A percentile compares a stretch with the other conserved stretches of the same genome.
These are phyloP conservation scores for Suillus discolor DNA, from an alignment of 768 basidiomycete genomes.

Conservation along the genomic window DNA sequence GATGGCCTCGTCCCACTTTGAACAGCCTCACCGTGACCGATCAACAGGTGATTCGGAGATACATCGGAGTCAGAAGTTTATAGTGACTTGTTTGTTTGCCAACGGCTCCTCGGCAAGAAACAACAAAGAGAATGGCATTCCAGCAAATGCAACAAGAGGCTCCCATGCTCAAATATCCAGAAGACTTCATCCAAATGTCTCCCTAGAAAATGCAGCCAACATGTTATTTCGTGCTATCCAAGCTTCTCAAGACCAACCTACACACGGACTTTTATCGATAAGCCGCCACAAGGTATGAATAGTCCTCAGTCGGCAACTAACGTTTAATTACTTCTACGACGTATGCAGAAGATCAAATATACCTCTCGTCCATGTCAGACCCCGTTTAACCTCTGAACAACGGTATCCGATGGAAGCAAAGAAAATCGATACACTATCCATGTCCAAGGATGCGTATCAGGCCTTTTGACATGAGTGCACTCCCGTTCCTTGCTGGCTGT, in stretches of 20 bases:
- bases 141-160: constrained; percentile 59
- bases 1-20: constrained; percentile 30
- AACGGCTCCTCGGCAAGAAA: neutral
- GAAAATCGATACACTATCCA: constrained; percentile 55
- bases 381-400: constrained; percentile 69
- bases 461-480: neutral
- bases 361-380: constrained; percentile 63
- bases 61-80: no score
- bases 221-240: constrained; percentile 62
- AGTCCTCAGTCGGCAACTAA: neutral
- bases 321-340: constrained; percentile 7
- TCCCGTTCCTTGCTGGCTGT: no score
- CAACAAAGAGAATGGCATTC: constrained; percentile 26
- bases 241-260: constrained; percentile 60
- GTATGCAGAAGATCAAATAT: constrained; percentile 61
- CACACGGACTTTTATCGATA: constrained; percentile 76
- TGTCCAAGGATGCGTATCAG: constrained; percentile 54
- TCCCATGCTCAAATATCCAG: constrained; percentile 72
- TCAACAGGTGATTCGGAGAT: no score
- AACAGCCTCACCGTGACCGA: no score
- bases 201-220: constrained; percentile 55
- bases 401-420: constrained; percentile 71
- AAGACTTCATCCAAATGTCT: constrained; percentile 61
- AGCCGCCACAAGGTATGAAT: constrained; percentile 67
- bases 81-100: constrained; percentile 2